These are phyloP conservation scores for Trichoderma sp. DNA, from an alignment of 2,329 filamentous ascomycete species.

Conservation along the genomic window DNA sequence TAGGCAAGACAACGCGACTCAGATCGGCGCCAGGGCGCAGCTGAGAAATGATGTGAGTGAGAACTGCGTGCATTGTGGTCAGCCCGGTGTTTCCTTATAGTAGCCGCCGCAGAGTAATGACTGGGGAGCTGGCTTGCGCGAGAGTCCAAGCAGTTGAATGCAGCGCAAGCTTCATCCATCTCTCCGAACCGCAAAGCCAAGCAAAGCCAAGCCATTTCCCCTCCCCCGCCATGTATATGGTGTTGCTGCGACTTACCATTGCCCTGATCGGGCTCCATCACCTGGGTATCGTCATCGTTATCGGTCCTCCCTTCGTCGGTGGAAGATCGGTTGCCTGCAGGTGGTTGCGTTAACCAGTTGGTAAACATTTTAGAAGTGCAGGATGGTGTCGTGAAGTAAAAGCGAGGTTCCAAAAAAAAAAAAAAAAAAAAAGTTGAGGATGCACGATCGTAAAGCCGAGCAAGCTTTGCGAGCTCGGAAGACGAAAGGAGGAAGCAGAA, in stretches of 20 bases:
- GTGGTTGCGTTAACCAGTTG: constrained; percentile 47
- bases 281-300: constrained; percentile 71
- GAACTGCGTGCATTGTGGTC: constrained; percentile 59
- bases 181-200: neutral
- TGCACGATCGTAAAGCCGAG: neutral
- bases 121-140: neutral
- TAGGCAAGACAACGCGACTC: constrained; percentile 90
- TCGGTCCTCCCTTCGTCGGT: constrained; percentile 56
- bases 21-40: constrained; percentile 93
- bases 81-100: neutral
- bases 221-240: constrained; percentile 12
- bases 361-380: constrained; percentile 44
- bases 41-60: constrained; percentile 96
- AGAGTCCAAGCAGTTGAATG: constrained; percentile 28
- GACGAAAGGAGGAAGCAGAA: neutral
- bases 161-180: neutral
- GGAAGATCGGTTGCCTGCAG: constrained; percentile 57
- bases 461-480: neutral
- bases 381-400: constrained; percentile 28
- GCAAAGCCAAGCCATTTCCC: constrained; percentile 6
- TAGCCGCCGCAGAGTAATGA: neutral
- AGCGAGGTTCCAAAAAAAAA: neutral
- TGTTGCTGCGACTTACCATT: constrained; percentile 67
- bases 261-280: constrained; percentile 90
- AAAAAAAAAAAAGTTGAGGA: constrained; percentile 17